These are phyloP conservation scores for Acanthamoeba comandoni DNA, from an alignment of 208 protist genomes.

Conservation along the genomic window DNA sequence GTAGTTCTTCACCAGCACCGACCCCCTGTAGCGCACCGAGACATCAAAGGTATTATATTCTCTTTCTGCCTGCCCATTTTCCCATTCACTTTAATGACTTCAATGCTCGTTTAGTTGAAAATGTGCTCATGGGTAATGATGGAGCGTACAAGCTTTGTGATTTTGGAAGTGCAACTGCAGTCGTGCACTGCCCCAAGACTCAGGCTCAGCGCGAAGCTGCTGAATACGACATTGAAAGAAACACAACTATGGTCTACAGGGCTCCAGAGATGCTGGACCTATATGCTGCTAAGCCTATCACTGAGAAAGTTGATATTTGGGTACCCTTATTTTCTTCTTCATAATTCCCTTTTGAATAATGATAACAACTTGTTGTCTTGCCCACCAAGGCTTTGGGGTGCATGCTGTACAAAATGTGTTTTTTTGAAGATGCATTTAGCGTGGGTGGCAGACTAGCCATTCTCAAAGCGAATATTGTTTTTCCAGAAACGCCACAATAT, in stretches of 20 bases:
- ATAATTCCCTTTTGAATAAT: neutral
- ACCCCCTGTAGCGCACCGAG: slow-evolving; percentile 39
- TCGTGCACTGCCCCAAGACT: slow-evolving; percentile 26
- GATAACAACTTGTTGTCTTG: neutral
- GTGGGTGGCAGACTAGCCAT: slow-evolving; percentile 42
- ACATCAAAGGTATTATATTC: slow-evolving; percentile 36
- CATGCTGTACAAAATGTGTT: slow-evolving; percentile 70
- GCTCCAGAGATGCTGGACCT: slow-evolving; percentile 70
- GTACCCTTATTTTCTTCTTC: neutral
- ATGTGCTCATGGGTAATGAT: slow-evolving; percentile 60
- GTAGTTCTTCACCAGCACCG: slow-evolving; percentile 46
- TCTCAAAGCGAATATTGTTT: slow-evolving; percentile 43
- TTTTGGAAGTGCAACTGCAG: slow-evolving; percentile 54
- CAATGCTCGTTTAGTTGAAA: slow-evolving; percentile 4
- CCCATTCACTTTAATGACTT: neutral
- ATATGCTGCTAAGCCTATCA: slow-evolving; percentile 36
- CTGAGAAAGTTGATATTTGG: slow-evolving; percentile 68
- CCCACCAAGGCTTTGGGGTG: slow-evolving; percentile 46
- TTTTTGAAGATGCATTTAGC: slow-evolving; percentile 72
- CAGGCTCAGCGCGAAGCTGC: slow-evolving; percentile 46
- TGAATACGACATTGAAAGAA: slow-evolving; percentile 48
- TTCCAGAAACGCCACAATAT: slow-evolving; percentile 44
- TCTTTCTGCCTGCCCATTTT: neutral
- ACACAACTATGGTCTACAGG: slow-evolving; percentile 70
- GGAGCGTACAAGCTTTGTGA: slow-evolving; percentile 72